These are phyloP conservation scores for Barnettozyma vustinii DNA, from an alignment of 805 yeast genomes.

Conservation along the genomic window DNA sequence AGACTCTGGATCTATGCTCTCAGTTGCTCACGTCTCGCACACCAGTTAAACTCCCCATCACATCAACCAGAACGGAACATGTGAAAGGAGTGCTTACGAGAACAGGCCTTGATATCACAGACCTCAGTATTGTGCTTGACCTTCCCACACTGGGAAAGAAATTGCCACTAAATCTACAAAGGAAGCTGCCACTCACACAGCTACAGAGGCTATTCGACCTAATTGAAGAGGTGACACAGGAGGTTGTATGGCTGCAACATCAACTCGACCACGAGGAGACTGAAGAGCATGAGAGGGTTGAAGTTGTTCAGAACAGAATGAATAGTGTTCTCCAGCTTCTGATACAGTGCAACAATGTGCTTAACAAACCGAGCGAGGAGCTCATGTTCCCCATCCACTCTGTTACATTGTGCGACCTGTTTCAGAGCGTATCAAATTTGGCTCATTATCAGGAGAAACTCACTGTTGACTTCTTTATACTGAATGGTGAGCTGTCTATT, in stretches of 20 bases:
- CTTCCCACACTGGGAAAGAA: conserved; percentile 37
- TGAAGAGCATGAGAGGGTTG: conserved; percentile 5
- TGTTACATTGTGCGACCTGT: conserved; percentile 32
- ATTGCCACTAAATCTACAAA: conserved; percentile 33
- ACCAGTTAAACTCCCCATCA: conserved; percentile 51
- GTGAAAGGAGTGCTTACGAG: conserved; percentile 59
- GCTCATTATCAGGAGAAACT: conserved; percentile 32
- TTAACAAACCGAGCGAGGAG: conserved; percentile 48
- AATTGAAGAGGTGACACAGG: conserved; percentile 22
- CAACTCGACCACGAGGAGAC: conserved; percentile 8
- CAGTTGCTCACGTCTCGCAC: conserved; percentile 33
- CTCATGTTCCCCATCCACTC: conserved; percentile 56
- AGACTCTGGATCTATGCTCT: conserved; percentile 37
- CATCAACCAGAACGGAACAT: conserved; percentile 47
- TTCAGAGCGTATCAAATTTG: conserved; percentile 28
- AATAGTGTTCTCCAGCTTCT: conserved; percentile 23
- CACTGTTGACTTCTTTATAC: conserved; percentile 51
- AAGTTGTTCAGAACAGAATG: conserved; percentile 3
- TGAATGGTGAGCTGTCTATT: conserved; percentile 57
- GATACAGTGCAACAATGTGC: conserved; percentile 28
- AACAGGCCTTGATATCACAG: conserved; percentile 46
- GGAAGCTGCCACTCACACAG: conserved; percentile 37
- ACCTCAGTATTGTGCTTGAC: conserved; percentile 37
- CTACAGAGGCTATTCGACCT: conserved; percentile 31
- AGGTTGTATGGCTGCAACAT: conserved; percentile 33